A percentile compares a stretch with the other conserved stretches of the same genome.
These are phyloP conservation scores for Tardiomyces depauwii DNA, from an alignment of 1,139 yeast species.

Conservation along the genomic window DNA sequence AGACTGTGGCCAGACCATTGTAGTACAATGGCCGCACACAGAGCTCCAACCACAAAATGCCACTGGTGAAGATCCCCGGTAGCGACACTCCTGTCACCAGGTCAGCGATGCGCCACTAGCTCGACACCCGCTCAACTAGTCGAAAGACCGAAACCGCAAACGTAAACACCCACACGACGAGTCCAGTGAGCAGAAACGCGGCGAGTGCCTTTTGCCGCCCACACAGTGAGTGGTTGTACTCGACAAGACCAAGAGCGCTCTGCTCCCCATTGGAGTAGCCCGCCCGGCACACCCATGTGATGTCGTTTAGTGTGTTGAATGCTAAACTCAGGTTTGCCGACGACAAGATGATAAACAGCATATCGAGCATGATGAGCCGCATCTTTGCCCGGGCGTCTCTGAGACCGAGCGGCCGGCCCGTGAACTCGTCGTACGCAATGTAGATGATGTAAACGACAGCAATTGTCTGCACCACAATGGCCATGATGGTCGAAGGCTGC, in stretches of 20 bases:
- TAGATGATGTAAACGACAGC: constrained; percentile 70
- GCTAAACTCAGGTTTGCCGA: constrained; percentile 81
- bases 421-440: constrained; percentile 83
- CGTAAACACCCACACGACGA: constrained; percentile 75
- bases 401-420: constrained; percentile 83
- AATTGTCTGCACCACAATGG: constrained; percentile 68
- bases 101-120: too few relatives aligned
- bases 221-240: constrained; percentile 41
- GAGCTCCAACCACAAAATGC: too few relatives aligned
- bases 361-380: constrained; percentile 64
- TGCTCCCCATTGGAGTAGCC: not conserved
- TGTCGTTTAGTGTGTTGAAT: constrained; percentile 71
- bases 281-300: constrained; percentile 63
- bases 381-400: constrained; percentile 76
- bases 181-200: constrained; percentile 62
- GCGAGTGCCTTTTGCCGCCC: constrained; percentile 71
- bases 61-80: too few relatives aligned
- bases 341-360: constrained; percentile 83
- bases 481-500: constrained; percentile 89
- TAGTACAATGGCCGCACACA: too few relatives aligned
- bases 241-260: constrained; percentile 6
- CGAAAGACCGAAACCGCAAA: constrained; percentile 75
- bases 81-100: too few relatives aligned
- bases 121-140: constrained; percentile 60
- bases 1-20: too few relatives aligned